Evolutionary conservation across 306 rosid genomes (phyloP), one percentile per base, ranked within the genome.

Genomic region (Oxytropis ochrocephala): DNA sequence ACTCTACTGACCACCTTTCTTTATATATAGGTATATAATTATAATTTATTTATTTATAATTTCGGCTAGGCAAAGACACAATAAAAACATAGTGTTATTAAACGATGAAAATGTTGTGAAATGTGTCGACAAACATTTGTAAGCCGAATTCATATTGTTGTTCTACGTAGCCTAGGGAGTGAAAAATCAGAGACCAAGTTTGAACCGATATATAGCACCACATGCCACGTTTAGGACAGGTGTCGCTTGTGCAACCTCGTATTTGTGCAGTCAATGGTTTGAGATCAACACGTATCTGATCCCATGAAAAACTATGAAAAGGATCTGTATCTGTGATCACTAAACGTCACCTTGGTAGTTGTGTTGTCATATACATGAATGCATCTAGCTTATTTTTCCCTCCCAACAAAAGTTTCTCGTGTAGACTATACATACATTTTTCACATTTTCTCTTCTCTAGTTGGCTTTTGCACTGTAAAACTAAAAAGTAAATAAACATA

Each of bases 191-290:
- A 55, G 32, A 21, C 10, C 11, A 44, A 51, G 4, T 47, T 47
- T 6, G 52, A 14, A 47, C 0, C 0, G 19, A 59, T 36, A 24
- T 24, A 24, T 24, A 11, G 52, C 10, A 35, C 0, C 19, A 30
- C 24, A 39, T 21, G 89, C 70, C 92, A 87, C 85, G 75, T 80
- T 44, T 71, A 29, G 16, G 78, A 33, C 86, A 85, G 54, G 88
- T 87, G 89, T 54, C 88, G 8, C 2, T 2, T 8, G 2, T 10
- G 11, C 47, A 38, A 30, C 64, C 13, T 52, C 5, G 29, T 54
- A 64, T 12, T 7, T 54, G 52, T 11, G 64, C 27, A 43, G 6
- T 29, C 48, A 39, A 6, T 62, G 59, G 14, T 55, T 36, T 17
- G 8, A 5, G 66, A 11, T 2, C 49, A 46, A 87, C 87, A 76